phyloP scores from a whole-genome alignment of 2,329 filamentous ascomycete genomes.

The Talaromyces islandicus region DNA sequence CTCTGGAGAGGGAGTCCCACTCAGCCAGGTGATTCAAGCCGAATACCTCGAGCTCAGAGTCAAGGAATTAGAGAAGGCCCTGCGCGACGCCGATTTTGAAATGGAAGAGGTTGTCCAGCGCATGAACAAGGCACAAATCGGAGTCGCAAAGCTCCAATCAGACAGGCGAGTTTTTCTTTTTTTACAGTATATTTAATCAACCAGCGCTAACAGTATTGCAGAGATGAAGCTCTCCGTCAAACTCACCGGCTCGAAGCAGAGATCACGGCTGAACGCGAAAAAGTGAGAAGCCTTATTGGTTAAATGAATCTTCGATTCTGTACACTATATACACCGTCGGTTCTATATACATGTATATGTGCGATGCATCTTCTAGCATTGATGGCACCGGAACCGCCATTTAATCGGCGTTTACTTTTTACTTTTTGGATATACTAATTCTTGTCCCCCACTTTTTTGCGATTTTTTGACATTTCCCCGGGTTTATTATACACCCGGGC shows the following conservation, averaged over 20 bases:
- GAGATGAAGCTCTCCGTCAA: slow-evolving; percentile 66
- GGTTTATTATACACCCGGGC: neutral
- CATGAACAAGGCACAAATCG: slow-evolving; percentile 78
- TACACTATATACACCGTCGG: slow-evolving; percentile 2
- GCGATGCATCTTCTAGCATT: neutral
- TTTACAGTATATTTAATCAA: slow-evolving; percentile 16
- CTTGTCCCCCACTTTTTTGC: neutral
- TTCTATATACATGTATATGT: neutral
- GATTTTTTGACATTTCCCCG: neutral
- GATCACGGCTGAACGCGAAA: slow-evolving; percentile 59
- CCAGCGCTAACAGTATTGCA: slow-evolving; percentile 20
- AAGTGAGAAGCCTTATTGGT: slow-evolving; percentile 47
- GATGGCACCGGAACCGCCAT: neutral
- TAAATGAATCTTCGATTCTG: slow-evolving; percentile 10
- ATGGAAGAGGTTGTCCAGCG: slow-evolving; percentile 78
- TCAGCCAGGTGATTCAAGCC: slow-evolving; percentile 67
- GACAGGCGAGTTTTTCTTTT: slow-evolving; percentile 34
- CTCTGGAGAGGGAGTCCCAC: slow-evolving; percentile 53
- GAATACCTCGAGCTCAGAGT: slow-evolving; percentile 72
- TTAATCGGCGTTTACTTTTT: neutral
- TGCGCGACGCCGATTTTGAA: slow-evolving; percentile 68
- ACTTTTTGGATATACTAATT: neutral
- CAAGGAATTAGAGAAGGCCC: slow-evolving; percentile 74
- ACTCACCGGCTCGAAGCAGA: slow-evolving; percentile 64
- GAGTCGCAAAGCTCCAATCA: slow-evolving; percentile 69